Percentiles rank a stretch among this genome's conserved stretches.
phyloP scores from a whole-genome alignment of 345 rosid species.

The Eucalyptus victrix region DNA sequence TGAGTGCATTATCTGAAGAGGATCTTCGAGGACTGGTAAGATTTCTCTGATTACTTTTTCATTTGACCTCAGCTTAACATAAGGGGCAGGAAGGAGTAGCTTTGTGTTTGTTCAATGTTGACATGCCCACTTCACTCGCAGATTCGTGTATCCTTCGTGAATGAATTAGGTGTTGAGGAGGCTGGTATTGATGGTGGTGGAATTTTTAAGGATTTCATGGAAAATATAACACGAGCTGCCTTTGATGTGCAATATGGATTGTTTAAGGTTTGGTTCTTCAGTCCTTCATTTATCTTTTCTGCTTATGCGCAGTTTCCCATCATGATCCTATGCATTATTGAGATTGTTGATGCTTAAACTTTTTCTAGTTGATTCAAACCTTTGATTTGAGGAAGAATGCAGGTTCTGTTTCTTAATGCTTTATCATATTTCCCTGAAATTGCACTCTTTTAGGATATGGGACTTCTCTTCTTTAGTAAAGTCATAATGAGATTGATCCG shows the following conservation, averaged over 20 bases:
- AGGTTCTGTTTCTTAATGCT: background rate
- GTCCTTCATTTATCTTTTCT: background rate
- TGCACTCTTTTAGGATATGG: background rate
- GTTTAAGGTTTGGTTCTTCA: slow-evolving; percentile 45
- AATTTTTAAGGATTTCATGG: slow-evolving; percentile 99
- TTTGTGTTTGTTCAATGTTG: background rate
- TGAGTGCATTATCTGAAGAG: slow-evolving; percentile 90
- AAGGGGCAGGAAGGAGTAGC: background rate
- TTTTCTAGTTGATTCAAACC: background rate
- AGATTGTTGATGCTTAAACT: background rate
- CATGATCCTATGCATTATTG: background rate
- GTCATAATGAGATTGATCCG: background rate
- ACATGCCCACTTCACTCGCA: slow-evolving; percentile 9
- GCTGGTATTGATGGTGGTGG: slow-evolving; percentile 99
- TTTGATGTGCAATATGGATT: slow-evolving; percentile 96
- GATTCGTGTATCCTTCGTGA: slow-evolving; percentile 94
- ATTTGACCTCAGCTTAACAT: background rate
- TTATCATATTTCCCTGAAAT: background rate
- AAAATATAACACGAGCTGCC: slow-evolving; percentile 93
- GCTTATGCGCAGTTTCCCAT: background rate
- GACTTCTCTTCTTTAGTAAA: background rate
- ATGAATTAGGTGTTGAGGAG: slow-evolving; percentile 99
- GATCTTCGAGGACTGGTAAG: slow-evolving; percentile 89
- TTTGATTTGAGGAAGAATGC: background rate
- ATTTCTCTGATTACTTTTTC: background rate